Evolutionary conservation across 23 red algal genomes (phyloP).

Genomic region (Gracilaria vermiculophylla): DNA sequence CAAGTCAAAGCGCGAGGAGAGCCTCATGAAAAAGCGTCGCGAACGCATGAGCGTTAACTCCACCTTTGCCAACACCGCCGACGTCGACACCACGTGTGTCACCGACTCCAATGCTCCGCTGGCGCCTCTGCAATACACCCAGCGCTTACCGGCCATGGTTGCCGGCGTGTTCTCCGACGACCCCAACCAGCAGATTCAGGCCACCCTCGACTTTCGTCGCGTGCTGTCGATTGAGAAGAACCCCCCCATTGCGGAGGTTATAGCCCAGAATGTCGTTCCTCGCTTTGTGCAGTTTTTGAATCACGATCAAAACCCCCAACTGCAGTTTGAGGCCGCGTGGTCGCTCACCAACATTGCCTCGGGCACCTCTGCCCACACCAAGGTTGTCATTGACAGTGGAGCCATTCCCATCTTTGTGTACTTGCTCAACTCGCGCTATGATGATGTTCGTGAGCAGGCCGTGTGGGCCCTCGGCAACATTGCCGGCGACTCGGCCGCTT

Average conservation of each 20-base stretch:
- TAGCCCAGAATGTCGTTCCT: slow-evolving; percentile 80
- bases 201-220: slow-evolving; percentile 87
- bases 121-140: neutral
- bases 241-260: slow-evolving; percentile 93
- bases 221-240: slow-evolving; percentile 92
- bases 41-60: slow-evolving; percentile 57
- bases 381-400: slow-evolving; percentile 86
- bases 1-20: slow-evolving; percentile 94
- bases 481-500: slow-evolving; percentile 85
- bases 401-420: slow-evolving; percentile 90
- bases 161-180: slow-evolving; percentile 67
- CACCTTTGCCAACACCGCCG: neutral
- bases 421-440: slow-evolving; percentile 81
- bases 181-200: slow-evolving; percentile 56
- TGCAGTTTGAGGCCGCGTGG: slow-evolving; percentile 97
- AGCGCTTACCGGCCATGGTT: slow-evolving; percentile 72
- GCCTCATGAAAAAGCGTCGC: slow-evolving; percentile 97
- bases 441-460: slow-evolving; percentile 95
- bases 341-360: slow-evolving; percentile 94
- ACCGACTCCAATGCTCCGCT: slow-evolving; percentile 49
- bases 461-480: slow-evolving; percentile 98
- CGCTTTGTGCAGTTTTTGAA: slow-evolving; percentile 88
- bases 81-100: slow-evolving; percentile 4
- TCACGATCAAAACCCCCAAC: slow-evolving; percentile 70
- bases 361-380: slow-evolving; percentile 85